These are phyloP conservation scores for Nitzschia inconspicua DNA, from an alignment of 108 stramenopile species.

Conservation along the genomic window DNA sequence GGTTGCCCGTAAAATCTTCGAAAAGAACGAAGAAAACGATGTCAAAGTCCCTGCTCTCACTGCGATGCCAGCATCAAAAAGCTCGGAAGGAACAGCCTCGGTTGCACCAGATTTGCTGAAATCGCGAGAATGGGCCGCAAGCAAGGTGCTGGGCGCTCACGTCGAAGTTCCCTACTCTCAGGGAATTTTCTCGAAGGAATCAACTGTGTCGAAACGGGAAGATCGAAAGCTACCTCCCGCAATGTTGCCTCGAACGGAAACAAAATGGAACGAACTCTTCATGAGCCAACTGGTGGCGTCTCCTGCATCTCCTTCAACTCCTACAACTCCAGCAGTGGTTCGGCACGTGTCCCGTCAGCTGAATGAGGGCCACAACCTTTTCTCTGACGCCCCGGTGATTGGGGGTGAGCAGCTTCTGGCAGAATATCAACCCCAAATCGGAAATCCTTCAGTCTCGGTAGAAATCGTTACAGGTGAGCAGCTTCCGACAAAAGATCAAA, in stretches of 20 bases:
- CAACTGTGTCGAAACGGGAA: neutral
- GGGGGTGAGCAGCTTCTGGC: conserved; percentile 11
- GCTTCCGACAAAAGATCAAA: too few relatives aligned
- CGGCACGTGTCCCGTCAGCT: too few relatives aligned
- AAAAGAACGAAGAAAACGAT: neutral
- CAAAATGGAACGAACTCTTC: conserved; percentile 27
- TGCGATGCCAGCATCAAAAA: neutral
- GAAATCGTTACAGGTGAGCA: too few relatives aligned
- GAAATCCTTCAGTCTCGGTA: too few relatives aligned
- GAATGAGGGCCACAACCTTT: too few relatives aligned
- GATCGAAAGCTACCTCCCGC: neutral
- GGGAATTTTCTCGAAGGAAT: conserved; percentile 5
- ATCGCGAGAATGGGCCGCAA: conserved; percentile 22
- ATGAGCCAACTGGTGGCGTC: conserved; percentile 9
- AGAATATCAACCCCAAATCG: neutral
- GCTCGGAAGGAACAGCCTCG: too few relatives aligned
- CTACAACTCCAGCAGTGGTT: neutral
- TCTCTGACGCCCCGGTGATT: too few relatives aligned
- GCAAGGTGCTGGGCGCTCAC: conserved; percentile 19
- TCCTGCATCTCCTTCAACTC: neutral
- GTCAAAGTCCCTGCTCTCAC: neutral
- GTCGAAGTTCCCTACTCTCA: conserved; percentile 18
- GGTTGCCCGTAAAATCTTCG: neutral
- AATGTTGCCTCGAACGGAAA: neutral
- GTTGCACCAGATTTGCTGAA: neutral